Evolutionary conservation across 768 basidiomycete species (phyloP).

Genomic region (Pleurotus sapidus): DNA sequence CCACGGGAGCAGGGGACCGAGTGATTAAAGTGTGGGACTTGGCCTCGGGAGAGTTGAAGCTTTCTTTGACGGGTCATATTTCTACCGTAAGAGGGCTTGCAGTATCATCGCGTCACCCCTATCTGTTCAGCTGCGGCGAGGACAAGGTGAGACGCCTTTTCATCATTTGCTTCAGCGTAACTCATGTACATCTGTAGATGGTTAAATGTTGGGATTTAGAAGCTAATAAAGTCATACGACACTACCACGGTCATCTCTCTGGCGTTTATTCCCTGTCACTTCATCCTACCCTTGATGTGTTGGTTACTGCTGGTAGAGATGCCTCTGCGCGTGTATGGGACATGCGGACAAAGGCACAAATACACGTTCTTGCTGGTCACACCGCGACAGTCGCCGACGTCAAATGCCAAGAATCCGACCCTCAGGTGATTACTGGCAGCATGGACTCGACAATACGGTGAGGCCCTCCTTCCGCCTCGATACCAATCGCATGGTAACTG

Average conservation of each 20-base stretch:
- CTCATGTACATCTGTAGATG: constrained; percentile 57
- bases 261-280: constrained; percentile 94
- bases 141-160: constrained; percentile 68
- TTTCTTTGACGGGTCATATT: constrained; percentile 97
- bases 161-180: not conserved
- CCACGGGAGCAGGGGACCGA: constrained; percentile 94
- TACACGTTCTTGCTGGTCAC: constrained; percentile 91
- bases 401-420: constrained; percentile 94
- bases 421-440: constrained; percentile 95
- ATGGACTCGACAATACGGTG: constrained; percentile 97
- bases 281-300: constrained; percentile 93
- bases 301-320: constrained; percentile 94
- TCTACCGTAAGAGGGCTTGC: constrained; percentile 94
- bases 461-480: constrained; percentile 13
- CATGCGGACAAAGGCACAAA: constrained; percentile 96
- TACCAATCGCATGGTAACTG: not conserved
- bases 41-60: constrained; percentile 93
- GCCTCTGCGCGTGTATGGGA: constrained; percentile 99
- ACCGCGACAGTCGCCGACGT: constrained; percentile 95
- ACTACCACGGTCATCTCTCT: constrained; percentile 97
- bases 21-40: constrained; percentile 99
- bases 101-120: constrained; percentile 91
- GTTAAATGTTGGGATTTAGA: constrained; percentile 99
- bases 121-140: constrained; percentile 95
- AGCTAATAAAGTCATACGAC: constrained; percentile 97